Evolutionary conservation across 1,284 basidiomycete species (phyloP), one percentile per base, ranked within the genome.

Genomic region (Cutaneotrichosporon sp.): DNA sequence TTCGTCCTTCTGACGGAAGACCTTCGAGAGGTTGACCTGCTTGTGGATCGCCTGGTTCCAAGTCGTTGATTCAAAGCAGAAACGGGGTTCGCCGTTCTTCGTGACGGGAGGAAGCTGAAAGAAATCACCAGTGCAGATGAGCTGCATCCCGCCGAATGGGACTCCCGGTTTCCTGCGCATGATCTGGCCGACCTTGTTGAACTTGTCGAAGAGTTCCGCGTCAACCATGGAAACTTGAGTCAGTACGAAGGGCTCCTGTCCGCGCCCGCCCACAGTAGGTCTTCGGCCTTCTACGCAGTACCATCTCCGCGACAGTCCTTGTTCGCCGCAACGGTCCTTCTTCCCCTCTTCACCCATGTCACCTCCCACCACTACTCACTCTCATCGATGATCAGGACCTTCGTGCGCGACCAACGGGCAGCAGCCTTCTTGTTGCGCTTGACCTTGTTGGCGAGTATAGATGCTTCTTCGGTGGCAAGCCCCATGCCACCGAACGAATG

Each of bases 61-160:
- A 26, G 85, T 84, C 36, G 86, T 81, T 7, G 93, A 92, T 73
- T 99, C 93, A 74, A 99, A 99, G 4, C 90, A 90, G 76, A 97
- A 97, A 65, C 76, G 83, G 11, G 83, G 76, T 53, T 67, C 82
- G 4, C 80, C 76, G 4, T 78, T 79, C 68, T 85, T 85, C n/a
- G 85, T 84, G 7, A 99, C 93, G 0, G 97, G 96, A 1, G 97
- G 97, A 7, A 99, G 83, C 79, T 99, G 95, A 81, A 92, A 97
- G 81, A 98, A 99, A 76, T 99, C 95, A 26, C 95, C 95, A 0
- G 92, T 95, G 14, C 97, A 84, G 66, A 95, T 86, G 65, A 99
- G 82, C 84, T 96, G 93, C 38, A 99, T 95, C 1, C 95, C 96
- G n/a, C 97, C 96, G 69, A 97, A 99, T 0, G 95, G 91, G 56